A percentile compares a stretch with the other conserved stretches of the same genome.
These are phyloP conservation scores for Rhynchospora breviuscula DNA, from an alignment of 176 grass and related monocot species.

Conservation along the genomic window DNA sequence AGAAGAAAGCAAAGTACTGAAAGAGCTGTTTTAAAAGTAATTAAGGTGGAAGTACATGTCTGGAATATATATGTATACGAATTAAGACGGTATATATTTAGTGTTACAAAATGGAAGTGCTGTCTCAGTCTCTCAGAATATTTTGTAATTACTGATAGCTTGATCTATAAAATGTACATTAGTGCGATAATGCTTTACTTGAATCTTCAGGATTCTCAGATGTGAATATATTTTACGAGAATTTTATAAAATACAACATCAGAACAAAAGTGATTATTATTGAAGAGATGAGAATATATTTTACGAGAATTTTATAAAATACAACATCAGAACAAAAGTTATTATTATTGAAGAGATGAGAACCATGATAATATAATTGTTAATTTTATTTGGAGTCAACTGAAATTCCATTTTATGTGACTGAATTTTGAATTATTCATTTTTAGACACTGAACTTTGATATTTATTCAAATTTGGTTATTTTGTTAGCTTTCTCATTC, in stretches of 20 bases:
- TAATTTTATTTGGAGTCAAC: too few species aligned
- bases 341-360: background rate
- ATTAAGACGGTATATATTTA: background rate
- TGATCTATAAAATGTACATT: background rate
- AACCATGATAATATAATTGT: background rate
- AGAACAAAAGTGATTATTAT: background rate
- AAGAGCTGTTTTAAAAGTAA: slow-evolving; percentile 23
- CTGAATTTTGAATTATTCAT: too few species aligned
- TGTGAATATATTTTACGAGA: background rate
- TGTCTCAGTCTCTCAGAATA: background rate
- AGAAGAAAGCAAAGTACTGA: background rate
- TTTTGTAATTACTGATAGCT: background rate
- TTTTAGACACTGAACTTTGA: too few species aligned
- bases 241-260: background rate
- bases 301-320: background rate
- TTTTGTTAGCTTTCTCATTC: too few species aligned
- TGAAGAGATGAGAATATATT: background rate
- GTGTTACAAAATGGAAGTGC: slow-evolving; percentile 8
- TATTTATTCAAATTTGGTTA: too few species aligned
- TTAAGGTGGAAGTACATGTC: slow-evolving; percentile 16
- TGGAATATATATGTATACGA: background rate
- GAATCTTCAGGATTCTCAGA: background rate
- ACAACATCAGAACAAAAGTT: background rate
- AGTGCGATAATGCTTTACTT: background rate
- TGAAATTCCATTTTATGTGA: too few species aligned